Evolutionary conservation across 805 yeast species (phyloP), one percentile per base, ranked within the genome.

Genomic region (Yarrowia sp.): DNA sequence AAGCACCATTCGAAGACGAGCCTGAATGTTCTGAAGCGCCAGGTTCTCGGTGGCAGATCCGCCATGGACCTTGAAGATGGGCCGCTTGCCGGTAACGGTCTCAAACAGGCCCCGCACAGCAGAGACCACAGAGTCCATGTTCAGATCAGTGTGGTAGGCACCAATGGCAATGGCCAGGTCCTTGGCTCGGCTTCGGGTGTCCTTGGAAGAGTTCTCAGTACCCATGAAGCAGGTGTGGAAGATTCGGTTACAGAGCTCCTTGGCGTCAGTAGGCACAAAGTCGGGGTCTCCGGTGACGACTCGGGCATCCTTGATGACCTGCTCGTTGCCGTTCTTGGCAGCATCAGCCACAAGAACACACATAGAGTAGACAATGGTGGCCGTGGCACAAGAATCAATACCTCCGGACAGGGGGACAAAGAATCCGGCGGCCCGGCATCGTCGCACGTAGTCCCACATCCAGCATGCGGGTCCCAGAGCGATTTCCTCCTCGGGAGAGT

Each of bases 381-480:
- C 95, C 0, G 99, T 95, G 1, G 99, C 97, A 79, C 99, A 96
- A 36, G 96, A 89, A 74, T 95, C 99, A 68, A 95, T 93, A 58
- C 99, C 99, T 19, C 99, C 99, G 74, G 96, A 88, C 58, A 95
- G 79, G 0, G 99, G 98, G 51, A 95, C 79, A 76, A 95, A 96
- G 74, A 82, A 95, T 0, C 99, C 99, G 0, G 92, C 90, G 61
- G 95, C 89, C 69, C 84, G 85, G 70, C 96, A 90, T 68, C 99
- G 83, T 74, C 99, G 84, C 66, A 95, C 81, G 72, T 95, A 95
- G 75, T 95, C 99, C 99, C 99, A 95, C 68, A 95, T 76, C 99
- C 99, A 95, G 75, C 99, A 95, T 0, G 99, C 99, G 0, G 99
- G 99, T 0, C 99, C 99, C 48, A 90, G 79, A 0, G 98, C 98